These are phyloP conservation scores for Irpex sp. DNA, from an alignment of 1,284 basidiomycete species.

Conservation along the genomic window DNA sequence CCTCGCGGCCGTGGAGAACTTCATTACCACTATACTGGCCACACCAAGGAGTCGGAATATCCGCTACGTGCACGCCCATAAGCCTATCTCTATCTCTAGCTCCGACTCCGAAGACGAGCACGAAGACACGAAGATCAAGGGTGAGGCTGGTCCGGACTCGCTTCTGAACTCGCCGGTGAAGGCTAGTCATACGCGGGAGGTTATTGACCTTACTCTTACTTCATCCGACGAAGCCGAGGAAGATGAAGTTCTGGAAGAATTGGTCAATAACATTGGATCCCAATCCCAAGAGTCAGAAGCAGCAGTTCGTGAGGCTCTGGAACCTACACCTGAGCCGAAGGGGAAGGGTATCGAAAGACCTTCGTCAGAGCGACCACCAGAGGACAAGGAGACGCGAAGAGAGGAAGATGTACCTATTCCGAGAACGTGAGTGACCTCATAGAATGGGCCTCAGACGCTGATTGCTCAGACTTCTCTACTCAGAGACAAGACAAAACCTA, in stretches of 20 bases:
- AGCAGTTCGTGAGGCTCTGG: too few relatives aligned
- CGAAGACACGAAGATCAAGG: not conserved
- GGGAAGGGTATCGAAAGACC: too few relatives aligned
- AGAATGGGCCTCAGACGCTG: too few relatives aligned
- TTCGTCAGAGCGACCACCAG: too few relatives aligned
- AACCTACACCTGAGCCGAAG: too few relatives aligned
- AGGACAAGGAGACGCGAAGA: too few relatives aligned
- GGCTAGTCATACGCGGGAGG: conserved; percentile 9
- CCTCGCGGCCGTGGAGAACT: too few relatives aligned
- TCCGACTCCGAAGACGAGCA: conserved; percentile 14
- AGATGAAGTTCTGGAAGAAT: not conserved
- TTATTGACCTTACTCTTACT: conserved; percentile 7
- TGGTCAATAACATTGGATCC: not conserved
- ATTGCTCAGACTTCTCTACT: too few relatives aligned
- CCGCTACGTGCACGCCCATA: not conserved
- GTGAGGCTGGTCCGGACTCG: not conserved
- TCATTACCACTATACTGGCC: not conserved
- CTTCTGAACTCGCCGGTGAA: conserved; percentile 5
- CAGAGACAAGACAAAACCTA: not conserved
- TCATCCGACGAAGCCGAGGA: conserved; percentile 1
- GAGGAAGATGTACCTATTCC: too few relatives aligned
- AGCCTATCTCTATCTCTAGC: conserved; percentile 4
- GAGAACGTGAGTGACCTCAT: too few relatives aligned
- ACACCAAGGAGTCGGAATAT: not conserved
- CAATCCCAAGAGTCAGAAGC: too few relatives aligned